A percentile compares a stretch with the other conserved stretches of the same genome.
These are phyloP conservation scores for Microthlaspi erraticum DNA, from an alignment of 345 rosid genomes.

Conservation along the genomic window DNA sequence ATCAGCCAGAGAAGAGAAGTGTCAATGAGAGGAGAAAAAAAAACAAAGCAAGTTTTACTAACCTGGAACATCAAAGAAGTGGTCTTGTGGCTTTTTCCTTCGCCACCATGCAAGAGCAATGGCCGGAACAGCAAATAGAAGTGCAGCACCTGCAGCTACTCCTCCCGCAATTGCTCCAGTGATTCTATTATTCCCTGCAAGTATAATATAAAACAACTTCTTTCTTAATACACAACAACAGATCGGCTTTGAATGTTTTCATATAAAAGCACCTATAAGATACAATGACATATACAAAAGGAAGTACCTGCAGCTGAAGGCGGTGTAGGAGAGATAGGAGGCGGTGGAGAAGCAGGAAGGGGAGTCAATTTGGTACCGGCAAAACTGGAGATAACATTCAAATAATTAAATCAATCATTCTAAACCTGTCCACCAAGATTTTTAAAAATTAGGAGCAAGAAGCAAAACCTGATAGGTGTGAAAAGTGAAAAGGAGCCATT, in stretches of 20 bases:
- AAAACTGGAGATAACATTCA: conserved; percentile 42
- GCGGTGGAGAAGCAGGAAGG: conserved; percentile 45
- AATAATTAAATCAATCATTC: conserved; percentile 23
- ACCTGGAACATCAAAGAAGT: conserved; percentile 98
- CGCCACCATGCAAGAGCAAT: conserved; percentile 79
- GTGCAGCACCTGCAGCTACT: conserved; percentile 96
- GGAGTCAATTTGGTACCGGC: conserved; percentile 39
- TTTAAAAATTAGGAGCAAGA: conserved; percentile 1
- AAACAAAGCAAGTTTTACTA: conserved; percentile 38
- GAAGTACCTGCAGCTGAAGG: conserved; percentile 46
- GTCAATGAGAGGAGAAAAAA: conserved; percentile 13
- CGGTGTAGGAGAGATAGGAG: conserved; percentile 47
- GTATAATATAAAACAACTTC: conserved; percentile 33
- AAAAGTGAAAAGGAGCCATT: conserved; percentile 53
- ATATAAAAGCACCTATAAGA: background rate
- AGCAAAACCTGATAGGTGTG: conserved; percentile 51
- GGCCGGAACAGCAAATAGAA: conserved; percentile 93
- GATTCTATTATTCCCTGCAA: conserved; percentile 57
- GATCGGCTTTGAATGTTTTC: background rate
- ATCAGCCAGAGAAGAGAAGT: conserved; percentile 24
- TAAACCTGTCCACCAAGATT: background rate
- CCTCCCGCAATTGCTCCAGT: conserved; percentile 97
- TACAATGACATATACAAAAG: conserved; percentile 27
- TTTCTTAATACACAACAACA: conserved; percentile 30
- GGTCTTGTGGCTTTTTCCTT: conserved; percentile 77